Percentiles rank a stretch among this genome's conserved stretches.
phyloP scores from a whole-genome alignment of 352 stramenopile genomes.

The Lagenidium giganteum region DNA sequence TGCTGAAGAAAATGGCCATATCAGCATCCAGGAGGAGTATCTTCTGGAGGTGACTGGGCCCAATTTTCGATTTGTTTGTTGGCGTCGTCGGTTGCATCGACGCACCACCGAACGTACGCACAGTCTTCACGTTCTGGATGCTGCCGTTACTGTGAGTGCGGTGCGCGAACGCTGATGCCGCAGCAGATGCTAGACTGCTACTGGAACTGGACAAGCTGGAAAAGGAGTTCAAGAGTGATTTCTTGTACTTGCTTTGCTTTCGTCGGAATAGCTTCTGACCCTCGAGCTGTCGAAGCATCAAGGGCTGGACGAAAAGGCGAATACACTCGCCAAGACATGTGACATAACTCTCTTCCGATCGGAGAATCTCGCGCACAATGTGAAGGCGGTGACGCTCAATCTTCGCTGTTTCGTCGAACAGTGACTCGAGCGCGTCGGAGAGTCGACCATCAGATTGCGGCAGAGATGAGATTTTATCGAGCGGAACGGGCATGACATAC shows the following conservation, averaged over 20 bases:
- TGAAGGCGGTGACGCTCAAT: constrained; percentile 57
- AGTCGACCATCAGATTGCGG: too few species aligned
- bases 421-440: constrained; percentile 12
- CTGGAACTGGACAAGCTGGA: too few species aligned
- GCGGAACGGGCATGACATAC: constrained; percentile 29
- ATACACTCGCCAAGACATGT: constrained; percentile 81
- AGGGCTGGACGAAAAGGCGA: constrained; percentile 73
- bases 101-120: background rate
- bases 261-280: constrained; percentile 60
- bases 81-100: background rate
- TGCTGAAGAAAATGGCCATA: constrained; percentile 86
- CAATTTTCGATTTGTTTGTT: background rate
- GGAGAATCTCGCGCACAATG: constrained; percentile 82
- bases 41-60: constrained; percentile 16
- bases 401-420: constrained; percentile 43
- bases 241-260: constrained; percentile 60
- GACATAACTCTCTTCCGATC: constrained; percentile 82
- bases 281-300: constrained; percentile 76
- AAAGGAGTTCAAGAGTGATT: constrained; percentile 50
- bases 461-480: constrained; percentile 9
- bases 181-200: constrained; percentile 25
- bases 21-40: constrained; percentile 76
- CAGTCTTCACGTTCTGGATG: constrained; percentile 9
- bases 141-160: constrained; percentile 38
- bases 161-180: constrained; percentile 20